A percentile compares a stretch with the other conserved stretches of the same genome.
Evolutionary conservation across 202 grass and related monocot genomes (phyloP).

Genomic region (Brachypodium distachyon): DNA sequence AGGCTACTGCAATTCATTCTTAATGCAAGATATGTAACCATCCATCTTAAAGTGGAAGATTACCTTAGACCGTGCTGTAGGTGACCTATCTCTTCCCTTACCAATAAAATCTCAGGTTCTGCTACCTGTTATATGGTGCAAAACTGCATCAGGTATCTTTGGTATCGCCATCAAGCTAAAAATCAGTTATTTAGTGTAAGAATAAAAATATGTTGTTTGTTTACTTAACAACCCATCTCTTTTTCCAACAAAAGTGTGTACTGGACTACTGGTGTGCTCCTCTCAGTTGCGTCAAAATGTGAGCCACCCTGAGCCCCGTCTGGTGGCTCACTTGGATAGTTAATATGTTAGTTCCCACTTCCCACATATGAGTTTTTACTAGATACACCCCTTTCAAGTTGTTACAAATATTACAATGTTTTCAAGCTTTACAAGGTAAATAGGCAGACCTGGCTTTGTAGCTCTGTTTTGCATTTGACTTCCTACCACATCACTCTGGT

Average conservation of each 20-base stretch:
- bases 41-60: neutral
- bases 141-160: neutral
- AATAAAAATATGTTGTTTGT: neutral
- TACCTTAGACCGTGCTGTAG: conserved; percentile 63
- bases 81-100: conserved; percentile 52
- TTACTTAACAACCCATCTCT: neutral
- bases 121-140: conserved; percentile 33
- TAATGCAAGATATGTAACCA: neutral
- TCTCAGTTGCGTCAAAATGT: neutral
- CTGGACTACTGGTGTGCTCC: neutral
- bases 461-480: conserved; percentile 25
- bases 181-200: neutral
- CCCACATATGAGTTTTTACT: neutral
- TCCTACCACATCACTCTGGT: conserved; percentile 30
- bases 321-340: neutral
- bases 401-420: neutral
- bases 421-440: neutral
- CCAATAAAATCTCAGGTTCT: conserved; percentile 31
- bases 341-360: neutral
- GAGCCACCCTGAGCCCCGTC: neutral
- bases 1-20: neutral
- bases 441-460: conserved; percentile 32
- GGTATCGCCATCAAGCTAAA: neutral
- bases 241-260: neutral
- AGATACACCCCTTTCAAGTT: neutral